phyloP scores from a whole-genome alignment of 768 basidiomycete species.

The Mycena rosella region DNA sequence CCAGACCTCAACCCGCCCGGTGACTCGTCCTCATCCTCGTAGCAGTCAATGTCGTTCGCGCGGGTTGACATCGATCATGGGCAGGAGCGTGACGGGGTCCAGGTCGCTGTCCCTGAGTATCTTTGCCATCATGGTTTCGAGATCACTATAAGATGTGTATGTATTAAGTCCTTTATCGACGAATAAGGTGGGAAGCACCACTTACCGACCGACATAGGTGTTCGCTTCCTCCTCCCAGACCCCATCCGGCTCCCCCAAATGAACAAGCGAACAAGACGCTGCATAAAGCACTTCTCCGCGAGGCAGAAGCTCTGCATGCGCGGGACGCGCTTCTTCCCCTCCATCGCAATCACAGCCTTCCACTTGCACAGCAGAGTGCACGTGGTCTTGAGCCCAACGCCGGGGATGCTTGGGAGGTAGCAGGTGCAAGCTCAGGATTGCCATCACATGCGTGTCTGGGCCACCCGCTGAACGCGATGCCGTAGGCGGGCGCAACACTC shows the following conservation, averaged over 20 bases:
- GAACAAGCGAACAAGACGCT: slow-evolving; percentile 91
- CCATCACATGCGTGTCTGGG: slow-evolving; percentile 90
- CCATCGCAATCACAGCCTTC: slow-evolving; percentile 82
- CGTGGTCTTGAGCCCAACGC: slow-evolving; percentile 95
- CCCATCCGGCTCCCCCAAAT: slow-evolving; percentile 71
- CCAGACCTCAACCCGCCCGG: slow-evolving; percentile 41
- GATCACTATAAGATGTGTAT: slow-evolving; percentile 59
- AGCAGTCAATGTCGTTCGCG: slow-evolving; percentile 63
- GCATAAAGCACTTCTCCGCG: slow-evolving; percentile 92
- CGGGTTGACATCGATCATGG: slow-evolving; percentile 88
- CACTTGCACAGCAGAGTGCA: slow-evolving; percentile 84
- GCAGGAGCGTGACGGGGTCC: slow-evolving; percentile 75
- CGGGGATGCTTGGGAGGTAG: slow-evolving; percentile 90
- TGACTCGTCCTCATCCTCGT: slow-evolving; percentile 46
- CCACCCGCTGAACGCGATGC: slow-evolving; percentile 90
- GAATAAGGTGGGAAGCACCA: slow-evolving; percentile 19
- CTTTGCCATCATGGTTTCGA: slow-evolving; percentile 74
- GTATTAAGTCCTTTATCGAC: background rate
- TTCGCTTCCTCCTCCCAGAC: slow-evolving; percentile 71
- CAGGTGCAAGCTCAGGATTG: slow-evolving; percentile 94
- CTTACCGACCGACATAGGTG: slow-evolving; percentile 79
- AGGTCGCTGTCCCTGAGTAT: slow-evolving; percentile 76
- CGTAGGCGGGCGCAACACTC: slow-evolving; percentile 60
- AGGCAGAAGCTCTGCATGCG: slow-evolving; percentile 74
- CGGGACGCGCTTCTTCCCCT: slow-evolving; percentile 89